Evolutionary conservation across 768 basidiomycete genomes (phyloP).

Genomic region (Boletus coccyginus): DNA sequence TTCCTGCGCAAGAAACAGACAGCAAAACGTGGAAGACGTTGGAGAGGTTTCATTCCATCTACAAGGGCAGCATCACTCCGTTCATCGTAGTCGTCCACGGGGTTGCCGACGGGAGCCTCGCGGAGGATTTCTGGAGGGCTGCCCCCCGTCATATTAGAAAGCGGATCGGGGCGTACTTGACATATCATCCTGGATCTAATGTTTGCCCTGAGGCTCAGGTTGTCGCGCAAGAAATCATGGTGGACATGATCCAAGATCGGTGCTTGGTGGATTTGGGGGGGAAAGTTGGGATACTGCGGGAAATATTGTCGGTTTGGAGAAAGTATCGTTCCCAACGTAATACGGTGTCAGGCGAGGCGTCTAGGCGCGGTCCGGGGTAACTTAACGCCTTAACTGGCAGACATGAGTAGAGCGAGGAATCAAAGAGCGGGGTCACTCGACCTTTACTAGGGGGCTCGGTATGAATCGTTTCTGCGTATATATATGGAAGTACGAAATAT

Average conservation of each 20-base stretch:
- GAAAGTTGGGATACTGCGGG: slow-evolving; percentile 12
- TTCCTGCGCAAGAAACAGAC: slow-evolving; percentile 2
- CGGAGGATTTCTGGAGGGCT: slow-evolving; percentile 10
- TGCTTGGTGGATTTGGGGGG: slow-evolving; percentile 17
- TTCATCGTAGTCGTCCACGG: slow-evolving; percentile 17
- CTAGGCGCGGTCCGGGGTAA: background rate
- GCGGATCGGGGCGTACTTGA: slow-evolving; percentile 6
- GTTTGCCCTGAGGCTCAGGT: slow-evolving; percentile 5
- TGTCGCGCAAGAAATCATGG: slow-evolving; percentile 10
- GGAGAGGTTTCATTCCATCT: slow-evolving; percentile 11
- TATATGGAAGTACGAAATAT: slow-evolving; percentile 5
- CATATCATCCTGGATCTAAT: slow-evolving; percentile 11
- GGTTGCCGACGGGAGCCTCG: slow-evolving; percentile 3
- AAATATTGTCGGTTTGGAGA: slow-evolving; percentile 18
- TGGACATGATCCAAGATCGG: slow-evolving; percentile 10
- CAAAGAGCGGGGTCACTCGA: background rate
- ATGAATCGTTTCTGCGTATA: background rate
- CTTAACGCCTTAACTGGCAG: too few relatives aligned
- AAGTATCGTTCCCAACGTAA: slow-evolving; percentile 17
- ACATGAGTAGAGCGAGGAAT: background rate
- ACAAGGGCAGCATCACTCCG: slow-evolving; percentile 14
- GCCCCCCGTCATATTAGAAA: slow-evolving; percentile 9
- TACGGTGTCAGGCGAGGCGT: background rate
- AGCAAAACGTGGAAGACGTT: slow-evolving; percentile 13
- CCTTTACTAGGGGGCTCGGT: background rate